Evolutionary conservation across 2,329 filamentous ascomycete species (phyloP).

Genomic region (Didymosphaeria variabile): DNA sequence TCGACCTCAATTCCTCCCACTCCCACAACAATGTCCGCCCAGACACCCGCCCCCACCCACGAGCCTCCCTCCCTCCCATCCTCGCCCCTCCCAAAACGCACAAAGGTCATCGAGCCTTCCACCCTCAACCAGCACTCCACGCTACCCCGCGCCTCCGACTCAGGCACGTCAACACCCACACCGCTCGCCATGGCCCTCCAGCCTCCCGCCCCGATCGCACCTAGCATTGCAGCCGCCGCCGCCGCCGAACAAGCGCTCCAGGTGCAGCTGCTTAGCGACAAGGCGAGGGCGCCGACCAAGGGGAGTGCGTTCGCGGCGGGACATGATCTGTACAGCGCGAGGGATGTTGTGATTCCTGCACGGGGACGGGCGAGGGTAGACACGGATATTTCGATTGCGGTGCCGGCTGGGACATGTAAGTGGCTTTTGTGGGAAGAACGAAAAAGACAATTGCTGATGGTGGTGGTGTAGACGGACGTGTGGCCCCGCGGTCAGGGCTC

Average conservation of each 20-base stretch:
- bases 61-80: constrained; percentile 67
- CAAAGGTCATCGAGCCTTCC: constrained; percentile 68
- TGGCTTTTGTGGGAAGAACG: constrained; percentile 21
- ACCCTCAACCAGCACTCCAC: constrained; percentile 40
- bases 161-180: constrained; percentile 47
- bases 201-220: constrained; percentile 34
- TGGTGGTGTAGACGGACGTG: constrained; percentile 75
- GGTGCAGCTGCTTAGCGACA: constrained; percentile 85
- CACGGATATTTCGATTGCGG: constrained; percentile 89
- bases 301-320: constrained; percentile 91
- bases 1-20: neutral
- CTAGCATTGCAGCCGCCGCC: constrained; percentile 34
- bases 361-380: constrained; percentile 87
- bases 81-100: constrained; percentile 82
- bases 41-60: constrained; percentile 42
- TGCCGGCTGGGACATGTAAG: constrained; percentile 89
- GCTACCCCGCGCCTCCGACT: constrained; percentile 39
- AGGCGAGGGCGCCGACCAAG: constrained; percentile 83
- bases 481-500: constrained; percentile 89
- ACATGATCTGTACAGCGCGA: constrained; percentile 88
- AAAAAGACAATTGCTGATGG: constrained; percentile 1
- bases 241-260: constrained; percentile 67
- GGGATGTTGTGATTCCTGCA: constrained; percentile 77
- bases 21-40: constrained; percentile 20
- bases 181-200: constrained; percentile 36